phyloP scores from a whole-genome alignment of 768 basidiomycete genomes.

The Agrocybe praecox region DNA sequence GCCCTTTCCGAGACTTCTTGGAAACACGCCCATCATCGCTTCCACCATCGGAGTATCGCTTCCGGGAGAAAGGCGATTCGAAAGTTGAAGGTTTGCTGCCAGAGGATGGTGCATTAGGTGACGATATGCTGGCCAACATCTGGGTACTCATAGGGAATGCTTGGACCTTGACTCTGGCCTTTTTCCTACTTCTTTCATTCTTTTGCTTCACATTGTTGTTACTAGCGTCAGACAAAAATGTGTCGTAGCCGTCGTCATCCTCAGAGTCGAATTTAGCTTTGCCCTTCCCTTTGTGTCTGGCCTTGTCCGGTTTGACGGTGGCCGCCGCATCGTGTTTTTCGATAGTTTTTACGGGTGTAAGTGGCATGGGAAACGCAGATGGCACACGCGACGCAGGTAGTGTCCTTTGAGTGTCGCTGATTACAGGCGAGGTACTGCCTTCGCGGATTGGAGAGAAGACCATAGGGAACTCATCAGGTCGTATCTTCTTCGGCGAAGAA shows the following conservation, averaged over 20 bases:
- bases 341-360: constrained; percentile 10
- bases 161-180: constrained; percentile 15
- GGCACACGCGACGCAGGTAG: constrained; percentile 2
- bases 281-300: constrained; percentile 18
- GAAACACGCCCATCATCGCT: constrained; percentile 27
- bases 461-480: constrained; percentile 8
- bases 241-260: constrained; percentile 11
- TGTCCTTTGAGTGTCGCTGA: background rate
- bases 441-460: background rate
- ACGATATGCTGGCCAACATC: constrained; percentile 38
- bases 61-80: constrained; percentile 11
- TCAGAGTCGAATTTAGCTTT: constrained; percentile 9
- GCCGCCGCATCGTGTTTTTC: background rate
- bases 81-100: background rate
- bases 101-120: constrained; percentile 12
- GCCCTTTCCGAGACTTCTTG: constrained; percentile 34
- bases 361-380: constrained; percentile 19
- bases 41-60: constrained; percentile 24
- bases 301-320: constrained; percentile 1
- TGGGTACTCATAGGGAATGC: constrained; percentile 48
- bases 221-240: background rate
- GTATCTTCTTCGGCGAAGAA: constrained; percentile 5
- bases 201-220: background rate
- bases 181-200: constrained; percentile 6
- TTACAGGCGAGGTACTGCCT: background rate